Percentiles rank a stretch among this genome's conserved stretches.
phyloP scores from a whole-genome alignment of 2,329 filamentous ascomycete species.

The Calonectria pseudoreteaudii region DNA sequence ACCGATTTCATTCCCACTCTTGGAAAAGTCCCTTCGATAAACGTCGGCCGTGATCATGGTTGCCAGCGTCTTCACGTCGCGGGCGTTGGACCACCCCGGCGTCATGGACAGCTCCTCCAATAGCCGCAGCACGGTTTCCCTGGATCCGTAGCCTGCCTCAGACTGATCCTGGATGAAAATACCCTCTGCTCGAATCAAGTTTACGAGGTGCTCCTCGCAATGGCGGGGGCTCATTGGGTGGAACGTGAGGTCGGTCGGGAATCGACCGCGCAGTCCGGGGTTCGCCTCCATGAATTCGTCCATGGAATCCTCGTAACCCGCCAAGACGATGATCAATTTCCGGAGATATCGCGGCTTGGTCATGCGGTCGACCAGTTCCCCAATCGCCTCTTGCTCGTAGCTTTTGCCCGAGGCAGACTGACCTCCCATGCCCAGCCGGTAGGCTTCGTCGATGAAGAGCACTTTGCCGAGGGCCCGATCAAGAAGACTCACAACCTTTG shows the following conservation, averaged over 20 bases:
- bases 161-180: background rate
- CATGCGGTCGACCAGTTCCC: slow-evolving; percentile 62
- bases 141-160: background rate
- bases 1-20: background rate
- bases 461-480: slow-evolving; percentile 75
- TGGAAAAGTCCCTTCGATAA: background rate
- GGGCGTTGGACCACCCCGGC: background rate
- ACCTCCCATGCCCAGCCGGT: slow-evolving; percentile 63
- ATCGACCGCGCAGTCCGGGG: slow-evolving; percentile 71
- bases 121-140: background rate
- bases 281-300: slow-evolving; percentile 71
- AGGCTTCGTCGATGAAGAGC: slow-evolving; percentile 79
- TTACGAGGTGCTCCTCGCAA: slow-evolving; percentile 59
- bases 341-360: slow-evolving; percentile 67
- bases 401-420: slow-evolving; percentile 49
- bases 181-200: background rate
- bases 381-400: slow-evolving; percentile 67
- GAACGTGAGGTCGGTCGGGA: slow-evolving; percentile 71
- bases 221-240: slow-evolving; percentile 55
- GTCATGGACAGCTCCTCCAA: background rate
- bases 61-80: background rate
- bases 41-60: background rate
- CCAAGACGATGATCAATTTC: slow-evolving; percentile 74
- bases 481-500: slow-evolving; percentile 70
- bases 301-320: slow-evolving; percentile 75